phyloP scores from a whole-genome alignment of 208 protist species.

The Leishmania martiniquensis region DNA sequence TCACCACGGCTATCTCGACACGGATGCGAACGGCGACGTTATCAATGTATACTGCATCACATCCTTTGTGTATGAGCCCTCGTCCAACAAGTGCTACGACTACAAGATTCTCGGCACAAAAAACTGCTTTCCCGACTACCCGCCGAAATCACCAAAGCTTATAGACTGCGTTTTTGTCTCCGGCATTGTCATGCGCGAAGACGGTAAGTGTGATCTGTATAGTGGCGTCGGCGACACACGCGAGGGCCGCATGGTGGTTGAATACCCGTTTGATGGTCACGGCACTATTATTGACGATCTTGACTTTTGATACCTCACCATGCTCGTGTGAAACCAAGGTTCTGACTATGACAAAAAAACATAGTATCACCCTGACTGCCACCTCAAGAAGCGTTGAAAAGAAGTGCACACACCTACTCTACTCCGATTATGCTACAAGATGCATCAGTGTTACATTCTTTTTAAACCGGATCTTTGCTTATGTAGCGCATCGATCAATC shows the following conservation, averaged over 20 bases:
- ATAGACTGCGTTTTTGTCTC: slow-evolving; percentile 70
- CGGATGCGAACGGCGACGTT: slow-evolving; percentile 25
- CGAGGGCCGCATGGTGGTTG: slow-evolving; percentile 66
- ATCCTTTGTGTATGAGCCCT: slow-evolving; percentile 59
- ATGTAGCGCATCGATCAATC: background rate
- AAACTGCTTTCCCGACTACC: slow-evolving; percentile 63
- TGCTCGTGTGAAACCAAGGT: background rate
- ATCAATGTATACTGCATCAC: slow-evolving; percentile 72
- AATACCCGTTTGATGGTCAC: slow-evolving; percentile 74
- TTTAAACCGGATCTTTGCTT: background rate
- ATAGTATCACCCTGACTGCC: background rate
- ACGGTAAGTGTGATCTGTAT: slow-evolving; percentile 75
- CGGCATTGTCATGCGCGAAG: slow-evolving; percentile 66
- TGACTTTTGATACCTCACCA: slow-evolving; percentile 29
- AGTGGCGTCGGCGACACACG: slow-evolving; percentile 67
- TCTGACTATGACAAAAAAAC: background rate
- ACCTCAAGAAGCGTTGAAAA: background rate
- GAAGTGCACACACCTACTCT: background rate
- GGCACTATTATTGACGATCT: slow-evolving; percentile 52
- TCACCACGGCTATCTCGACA: slow-evolving; percentile 62
- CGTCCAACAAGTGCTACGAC: slow-evolving; percentile 51
- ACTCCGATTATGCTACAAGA: background rate
- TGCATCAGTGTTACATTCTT: background rate
- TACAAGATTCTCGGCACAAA: slow-evolving; percentile 67
- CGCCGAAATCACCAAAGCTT: slow-evolving; percentile 53